phyloP scores from a whole-genome alignment of 148 eudicot species.

The Vaccinium myrtillus region DNA sequence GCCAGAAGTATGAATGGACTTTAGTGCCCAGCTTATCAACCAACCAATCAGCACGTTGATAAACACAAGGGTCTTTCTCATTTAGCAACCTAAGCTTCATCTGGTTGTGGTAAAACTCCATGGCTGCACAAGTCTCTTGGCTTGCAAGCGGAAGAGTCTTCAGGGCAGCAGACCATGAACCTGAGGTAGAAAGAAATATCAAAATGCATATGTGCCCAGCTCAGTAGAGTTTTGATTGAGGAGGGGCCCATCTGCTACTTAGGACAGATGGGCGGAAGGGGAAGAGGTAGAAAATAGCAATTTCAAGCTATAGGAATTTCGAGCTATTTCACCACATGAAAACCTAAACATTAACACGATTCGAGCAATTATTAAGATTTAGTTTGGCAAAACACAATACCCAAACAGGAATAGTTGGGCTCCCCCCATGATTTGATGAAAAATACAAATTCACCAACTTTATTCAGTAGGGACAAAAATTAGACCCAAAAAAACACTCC shows the following conservation, averaged over 20 bases:
- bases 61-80: conserved; percentile 48
- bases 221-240: background rate
- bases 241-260: background rate
- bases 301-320: background rate
- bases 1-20: conserved; percentile 93
- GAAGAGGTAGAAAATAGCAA: background rate
- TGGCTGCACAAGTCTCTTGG: conserved; percentile 75
- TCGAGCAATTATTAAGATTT: background rate
- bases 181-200: conserved; percentile 34
- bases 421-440: conserved; percentile 6
- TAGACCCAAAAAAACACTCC: background rate
- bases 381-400: background rate
- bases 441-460: background rate
- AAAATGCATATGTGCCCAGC: background rate
- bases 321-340: background rate
- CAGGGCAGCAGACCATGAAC: conserved; percentile 49
- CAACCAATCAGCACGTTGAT: conserved; percentile 86
- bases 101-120: conserved; percentile 85
- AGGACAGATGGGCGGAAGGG: background rate
- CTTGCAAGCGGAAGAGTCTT: conserved; percentile 74
- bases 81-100: conserved; percentile 67
- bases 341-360: background rate
- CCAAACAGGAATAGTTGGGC: background rate
- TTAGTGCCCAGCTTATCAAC: conserved; percentile 71
- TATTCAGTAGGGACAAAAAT: background rate